Evolutionary conservation across 1,284 basidiomycete species (phyloP).

Genomic region (Tilletiopsis washingtonensis): DNA sequence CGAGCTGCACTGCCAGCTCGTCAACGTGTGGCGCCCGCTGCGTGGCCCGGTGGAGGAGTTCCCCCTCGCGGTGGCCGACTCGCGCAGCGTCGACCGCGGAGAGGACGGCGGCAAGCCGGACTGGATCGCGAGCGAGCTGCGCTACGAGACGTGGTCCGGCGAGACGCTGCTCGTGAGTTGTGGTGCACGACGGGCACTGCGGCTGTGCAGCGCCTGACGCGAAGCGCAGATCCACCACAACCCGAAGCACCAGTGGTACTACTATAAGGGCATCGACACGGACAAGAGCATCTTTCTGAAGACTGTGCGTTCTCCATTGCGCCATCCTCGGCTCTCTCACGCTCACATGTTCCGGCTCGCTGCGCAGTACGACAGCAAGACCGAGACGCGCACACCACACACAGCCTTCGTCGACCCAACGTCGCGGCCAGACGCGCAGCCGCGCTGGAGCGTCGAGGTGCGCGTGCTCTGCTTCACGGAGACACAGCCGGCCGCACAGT

Average conservation of each 20-base stretch:
- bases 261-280: constrained; percentile 57
- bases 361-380: constrained; percentile 54
- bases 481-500: too few relatives aligned
- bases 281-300: constrained; percentile 62
- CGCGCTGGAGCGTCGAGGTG: constrained; percentile 31
- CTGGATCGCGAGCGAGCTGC: constrained; percentile 21
- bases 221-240: constrained; percentile 56
- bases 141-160: constrained; percentile 27
- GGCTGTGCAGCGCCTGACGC: too few relatives aligned
- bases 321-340: too few relatives aligned
- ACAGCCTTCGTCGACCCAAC: constrained; percentile 31
- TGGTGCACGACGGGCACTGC: too few relatives aligned
- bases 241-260: constrained; percentile 59
- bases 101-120: constrained; percentile 21
- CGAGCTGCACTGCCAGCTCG: constrained; percentile 56
- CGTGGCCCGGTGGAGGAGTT: constrained; percentile 54
- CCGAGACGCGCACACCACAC: constrained; percentile 29
- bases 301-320: too few relatives aligned
- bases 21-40: constrained; percentile 67
- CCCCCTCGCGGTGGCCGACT: constrained; percentile 62
- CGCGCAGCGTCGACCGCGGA: constrained; percentile 51
- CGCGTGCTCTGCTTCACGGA: constrained; percentile 30
- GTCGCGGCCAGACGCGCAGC: constrained; percentile 15
- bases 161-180: constrained; percentile 40
- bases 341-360: too few relatives aligned